Base-by-base conservation (phyloP, 768 basidiomycete species). In the Pholiota molesta region DNA sequence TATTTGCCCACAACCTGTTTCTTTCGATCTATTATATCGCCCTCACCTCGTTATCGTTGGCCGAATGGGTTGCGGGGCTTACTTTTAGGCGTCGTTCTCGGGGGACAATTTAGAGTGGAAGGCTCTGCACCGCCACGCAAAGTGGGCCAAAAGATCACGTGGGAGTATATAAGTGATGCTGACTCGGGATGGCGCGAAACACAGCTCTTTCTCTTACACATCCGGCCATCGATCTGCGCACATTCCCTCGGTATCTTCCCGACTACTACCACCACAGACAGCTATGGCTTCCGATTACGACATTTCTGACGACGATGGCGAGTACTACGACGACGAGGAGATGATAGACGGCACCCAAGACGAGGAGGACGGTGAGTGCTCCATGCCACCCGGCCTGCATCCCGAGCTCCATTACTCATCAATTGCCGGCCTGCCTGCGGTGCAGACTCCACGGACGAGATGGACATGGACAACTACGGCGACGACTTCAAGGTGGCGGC, bases 271-370 rank as follows among this genome's bases (percentile, higher is more conserved):
- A 52, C 23, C 33, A 13, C 10, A 60, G 7, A 31, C 33, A 28
- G 62, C 52, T 45, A 81, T 81, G 80, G 73, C 75, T 19, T 90
- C 90, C 58, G 90, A 91, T 74, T 87, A 87, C 63, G 88, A 89
- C 39, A 82, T 83, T 70, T 90, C 87, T 5, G 89, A 91, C 72
- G 85, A 89, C 39, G 88, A 89, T 58, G 76, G 70, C 45, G 82
- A 86, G 17, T 88, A 86, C 74, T 86, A 84, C 65, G 86, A 89
- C 61, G 90, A 90, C 60, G 88, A 89, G 64, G 88, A 90, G 60
- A 89, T 90, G 74, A 80, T 87, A 67, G 85, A 88, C 73, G 85
- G 84, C 62, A 81, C 82, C 47, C 84, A 87, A 66, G 87, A 88
- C 47, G 85, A 55, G 16, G 53, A 59, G 21, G 69, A 73, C 47